Evolutionary conservation across 2,329 filamentous ascomycete genomes (phyloP), one percentile per base, ranked within the genome.

Genomic region (Tothia fuscella): DNA sequence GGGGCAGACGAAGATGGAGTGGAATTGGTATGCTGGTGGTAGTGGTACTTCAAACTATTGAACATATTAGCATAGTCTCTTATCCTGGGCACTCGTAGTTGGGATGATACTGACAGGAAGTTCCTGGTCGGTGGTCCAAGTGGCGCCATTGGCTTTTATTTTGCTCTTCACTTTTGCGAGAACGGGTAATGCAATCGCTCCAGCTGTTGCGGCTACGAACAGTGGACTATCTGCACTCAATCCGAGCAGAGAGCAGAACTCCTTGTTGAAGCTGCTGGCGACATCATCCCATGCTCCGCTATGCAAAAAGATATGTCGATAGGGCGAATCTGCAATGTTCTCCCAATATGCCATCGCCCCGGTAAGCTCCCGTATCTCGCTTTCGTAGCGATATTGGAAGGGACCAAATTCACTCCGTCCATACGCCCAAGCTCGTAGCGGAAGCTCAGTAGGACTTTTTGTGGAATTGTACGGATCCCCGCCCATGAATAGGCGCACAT

Each of bases 1-100:
- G 0, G 91, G 91, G 56, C 91, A 98, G 31, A 98, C 91, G 57
- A 98, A 98, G 56, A 98, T 95, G 43, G 83, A 83, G 60, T 98
- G 91, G 66, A 93, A 98, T 40, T 74, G 68, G 55, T 79, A 81
- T 5, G 69, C 67, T 2, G 71, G 71, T 3, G 78, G 78, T 3
- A 81, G 63, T 0, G 78, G 73, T 13, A 79, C 79, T 59, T 81
- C 78, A 32, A 80, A 73, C 70, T 73, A 43, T 13, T 22, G 7
- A 14, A 33, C 30, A 25, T 36, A 21, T 33, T 10, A 33, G 39
- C 13, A 24, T 16, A 21, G 22, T n/a, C 25, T 26, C 16, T 10
- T 19, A 35, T 12, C 12, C 10, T 12, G 10, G 16, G 32, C 17
- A 29, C 14, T 14, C 14, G 10, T 29, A 79, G 67, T 72, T 19